Base-by-base conservation (phyloP, 495 filamentous ascomycete genomes). In the Daldinia vernicosa region DNA sequence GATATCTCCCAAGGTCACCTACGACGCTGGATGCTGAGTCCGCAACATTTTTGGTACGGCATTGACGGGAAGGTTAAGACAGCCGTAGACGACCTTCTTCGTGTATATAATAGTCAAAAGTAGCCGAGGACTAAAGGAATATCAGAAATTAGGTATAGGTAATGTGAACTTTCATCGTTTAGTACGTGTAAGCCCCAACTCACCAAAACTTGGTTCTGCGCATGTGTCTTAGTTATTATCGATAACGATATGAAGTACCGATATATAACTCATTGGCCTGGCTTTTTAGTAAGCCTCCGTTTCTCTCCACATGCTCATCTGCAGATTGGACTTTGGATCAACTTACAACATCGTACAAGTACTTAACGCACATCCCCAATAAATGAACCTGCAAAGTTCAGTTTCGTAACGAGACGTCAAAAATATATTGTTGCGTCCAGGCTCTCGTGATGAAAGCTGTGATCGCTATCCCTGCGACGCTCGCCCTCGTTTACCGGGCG, bases 401-500 rank as follows among this genome's bases (percentile, higher is more conserved):
- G 9, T 33, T 33, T 33, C 3, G 33, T 14, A 2, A 4, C 11
- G 3, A 14, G 33, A 35, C 33, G 33, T 47, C n/a, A 19, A 11
- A 11, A 47, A n/a, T 0, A 47, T 19, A n/a, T 47, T 22, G 2
- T 22, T 22, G n/a, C n/a, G 14, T 22, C 35, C 19, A 28, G 15
- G 14, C 37, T 19, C 12, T 56, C 63, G 39, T 26, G 37, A 94
- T 94, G 91, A 92, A 91, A 75, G 84, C 90, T 62, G 80, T 87
- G 60, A 86, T 93, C 75, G 91, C 91, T 50, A 79, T 90, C 17
- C 87, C 91, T 11, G 88, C 88, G 12, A 91, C 84, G 7, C 58
- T 81, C 57, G 84, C 82, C 37, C 84, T 97, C 53, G 82, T 90
- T 24, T 90, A 89, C 73, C 88, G 91, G 43, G 92, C 92, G 24